Evolutionary conservation across 2,329 filamentous ascomycete species (phyloP).

Genomic region (Hymenoscyphus fructigenus): DNA sequence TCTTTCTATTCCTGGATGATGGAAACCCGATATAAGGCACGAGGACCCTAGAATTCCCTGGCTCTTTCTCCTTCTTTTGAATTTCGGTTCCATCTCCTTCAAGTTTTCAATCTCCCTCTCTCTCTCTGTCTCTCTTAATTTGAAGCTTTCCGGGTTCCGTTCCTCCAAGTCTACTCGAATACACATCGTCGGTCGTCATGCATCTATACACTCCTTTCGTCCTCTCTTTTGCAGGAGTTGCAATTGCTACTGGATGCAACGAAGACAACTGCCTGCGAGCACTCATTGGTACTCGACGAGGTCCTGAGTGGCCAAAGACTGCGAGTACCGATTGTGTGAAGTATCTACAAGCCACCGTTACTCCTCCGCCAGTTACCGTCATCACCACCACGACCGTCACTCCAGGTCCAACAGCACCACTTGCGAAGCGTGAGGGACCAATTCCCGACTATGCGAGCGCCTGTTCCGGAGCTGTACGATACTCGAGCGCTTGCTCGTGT

Average conservation of each 20-base stretch:
- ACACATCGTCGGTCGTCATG: conserved; percentile 1
- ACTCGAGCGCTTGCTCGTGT: conserved; percentile 32
- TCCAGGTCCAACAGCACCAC: conserved; percentile 7
- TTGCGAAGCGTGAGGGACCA: conserved; percentile 7
- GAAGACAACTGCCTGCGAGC: conserved; percentile 27
- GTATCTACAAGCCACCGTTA: conserved; percentile 17
- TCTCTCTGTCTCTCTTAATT: neutral
- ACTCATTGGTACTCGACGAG: conserved; percentile 21
- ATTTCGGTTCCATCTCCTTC: neutral
- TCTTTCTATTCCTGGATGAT: neutral
- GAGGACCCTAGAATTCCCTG: neutral
- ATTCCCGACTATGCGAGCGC: conserved; percentile 30
- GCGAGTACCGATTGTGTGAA: conserved; percentile 24
- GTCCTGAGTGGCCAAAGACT: conserved; percentile 15
- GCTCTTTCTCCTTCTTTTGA: neutral
- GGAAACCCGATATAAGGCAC: neutral
- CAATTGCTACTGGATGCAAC: conserved; percentile 16
- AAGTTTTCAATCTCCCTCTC: neutral
- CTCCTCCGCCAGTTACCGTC: conserved; percentile 12
- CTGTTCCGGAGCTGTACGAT: conserved; percentile 23
- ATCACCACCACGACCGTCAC: conserved; percentile 14
- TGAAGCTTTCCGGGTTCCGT: neutral
- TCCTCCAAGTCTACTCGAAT: neutral
- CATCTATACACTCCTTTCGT: neutral
- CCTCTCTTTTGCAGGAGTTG: conserved; percentile 10